Conservation (phyloP, 176 grass and related monocot genomes). For the Puccinellia tenuiflora region DNA sequence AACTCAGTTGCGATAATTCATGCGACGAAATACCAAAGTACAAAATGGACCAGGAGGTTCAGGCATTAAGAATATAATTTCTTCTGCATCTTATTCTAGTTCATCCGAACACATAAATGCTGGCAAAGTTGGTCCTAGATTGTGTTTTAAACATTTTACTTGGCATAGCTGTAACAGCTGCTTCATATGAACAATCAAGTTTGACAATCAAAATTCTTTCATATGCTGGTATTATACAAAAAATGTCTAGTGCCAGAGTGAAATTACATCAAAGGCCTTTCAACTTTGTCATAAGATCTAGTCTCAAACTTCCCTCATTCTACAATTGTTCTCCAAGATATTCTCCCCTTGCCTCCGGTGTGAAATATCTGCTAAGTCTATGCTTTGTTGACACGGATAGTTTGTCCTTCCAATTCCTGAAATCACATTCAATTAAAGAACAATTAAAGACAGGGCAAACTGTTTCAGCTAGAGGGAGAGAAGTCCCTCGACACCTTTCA, state of each 20-base stretch:
- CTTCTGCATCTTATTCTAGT: not conserved
- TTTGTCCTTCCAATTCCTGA: slow-evolving; percentile 97
- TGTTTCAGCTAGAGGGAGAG: not conserved
- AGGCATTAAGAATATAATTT: not conserved
- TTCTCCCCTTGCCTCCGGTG: not conserved
- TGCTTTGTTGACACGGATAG: slow-evolving; percentile 89
- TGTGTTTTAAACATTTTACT: not conserved
- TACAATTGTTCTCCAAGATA: slow-evolving; percentile 11
- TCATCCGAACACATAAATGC: not conserved
- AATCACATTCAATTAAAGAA: slow-evolving; percentile 22
- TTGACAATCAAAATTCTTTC: slow-evolving; percentile 18
- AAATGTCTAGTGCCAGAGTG: not conserved
- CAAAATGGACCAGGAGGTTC: not conserved
- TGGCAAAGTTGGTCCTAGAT: not conserved
- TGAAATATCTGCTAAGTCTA: slow-evolving; percentile 34
- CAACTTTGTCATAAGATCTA: slow-evolving; percentile 31
- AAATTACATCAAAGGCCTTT: not conserved
- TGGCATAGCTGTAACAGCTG: not conserved
- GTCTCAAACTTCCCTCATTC: not conserved
- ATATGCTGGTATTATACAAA: slow-evolving; percentile 32
- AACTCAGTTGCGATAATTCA: not conserved
- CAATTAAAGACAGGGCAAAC: not conserved
- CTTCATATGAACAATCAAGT: slow-evolving; percentile 17
- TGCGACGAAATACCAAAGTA: not conserved
- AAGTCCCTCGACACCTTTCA: not conserved